A percentile compares a stretch with the other conserved stretches of the same genome.
These are phyloP conservation scores for Penicillium mononematosum DNA, from an alignment of 495 filamentous ascomycete genomes.

Conservation along the genomic window DNA sequence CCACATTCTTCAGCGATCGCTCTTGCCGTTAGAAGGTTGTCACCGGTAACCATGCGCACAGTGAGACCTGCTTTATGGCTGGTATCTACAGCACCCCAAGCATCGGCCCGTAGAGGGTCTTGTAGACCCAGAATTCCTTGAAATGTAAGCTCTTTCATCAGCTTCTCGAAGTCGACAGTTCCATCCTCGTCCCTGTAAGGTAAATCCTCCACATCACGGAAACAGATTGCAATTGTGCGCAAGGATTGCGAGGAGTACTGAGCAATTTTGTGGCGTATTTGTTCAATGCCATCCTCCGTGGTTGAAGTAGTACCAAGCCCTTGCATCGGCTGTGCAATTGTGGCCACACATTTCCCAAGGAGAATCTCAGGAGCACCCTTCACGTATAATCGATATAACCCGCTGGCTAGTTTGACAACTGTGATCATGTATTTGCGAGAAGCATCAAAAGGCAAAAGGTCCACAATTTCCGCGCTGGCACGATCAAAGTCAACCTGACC, in stretches of 20 bases:
- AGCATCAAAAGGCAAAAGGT: slow-evolving; percentile 60
- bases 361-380: slow-evolving; percentile 62
- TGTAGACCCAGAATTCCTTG: slow-evolving; percentile 55
- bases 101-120: slow-evolving; percentile 60
- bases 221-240: slow-evolving; percentile 53
- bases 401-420: slow-evolving; percentile 49
- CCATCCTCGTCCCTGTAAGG: slow-evolving; percentile 47
- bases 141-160: slow-evolving; percentile 52
- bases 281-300: neutral
- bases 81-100: slow-evolving; percentile 61
- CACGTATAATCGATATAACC: slow-evolving; percentile 52
- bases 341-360: slow-evolving; percentile 37
- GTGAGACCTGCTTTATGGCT: slow-evolving; percentile 70
- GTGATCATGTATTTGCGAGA: slow-evolving; percentile 57
- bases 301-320: neutral
- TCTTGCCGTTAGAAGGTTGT: slow-evolving; percentile 69
- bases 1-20: slow-evolving; percentile 76
- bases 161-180: slow-evolving; percentile 45
- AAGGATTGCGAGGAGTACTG: slow-evolving; percentile 8
- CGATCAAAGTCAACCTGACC: slow-evolving; percentile 46
- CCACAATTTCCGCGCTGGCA: slow-evolving; percentile 48
- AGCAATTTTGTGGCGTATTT: neutral
- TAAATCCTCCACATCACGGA: slow-evolving; percentile 53
- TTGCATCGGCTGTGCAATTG: neutral
- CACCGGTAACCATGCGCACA: slow-evolving; percentile 76